phyloP scores from a whole-genome alignment of 768 basidiomycete genomes.

The Tephrocybe sp. region DNA sequence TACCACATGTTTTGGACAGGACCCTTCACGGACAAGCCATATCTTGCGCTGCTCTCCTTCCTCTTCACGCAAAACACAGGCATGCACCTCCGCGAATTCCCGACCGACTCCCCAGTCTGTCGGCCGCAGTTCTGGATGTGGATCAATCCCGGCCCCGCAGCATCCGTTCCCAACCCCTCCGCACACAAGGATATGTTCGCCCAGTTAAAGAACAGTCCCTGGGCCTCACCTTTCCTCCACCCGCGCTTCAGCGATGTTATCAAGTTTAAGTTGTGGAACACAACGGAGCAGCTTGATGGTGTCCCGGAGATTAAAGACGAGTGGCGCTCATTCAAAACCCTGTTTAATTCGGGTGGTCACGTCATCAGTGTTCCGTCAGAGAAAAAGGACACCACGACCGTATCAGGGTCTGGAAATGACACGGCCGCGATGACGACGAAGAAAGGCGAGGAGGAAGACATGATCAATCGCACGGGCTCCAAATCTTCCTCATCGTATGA shows the following conservation, averaged over 20 bases:
- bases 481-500: conserved; percentile 88
- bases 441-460: conserved; percentile 49
- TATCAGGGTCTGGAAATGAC: conserved; percentile 46
- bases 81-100: conserved; percentile 55
- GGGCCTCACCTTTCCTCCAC: conserved; percentile 92
- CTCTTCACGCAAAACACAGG: conserved; percentile 91
- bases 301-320: conserved; percentile 85
- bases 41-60: conserved; percentile 89
- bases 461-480: conserved; percentile 80
- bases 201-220: conserved; percentile 75
- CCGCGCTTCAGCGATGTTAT: conserved; percentile 86
- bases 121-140: conserved; percentile 94
- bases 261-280: conserved; percentile 95
- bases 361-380: conserved; percentile 60
- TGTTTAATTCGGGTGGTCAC: conserved; percentile 88
- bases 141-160: conserved; percentile 94
- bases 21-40: conserved; percentile 95
- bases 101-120: conserved; percentile 53
- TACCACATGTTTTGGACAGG: conserved; percentile 99
- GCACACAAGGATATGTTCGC: conserved; percentile 83
- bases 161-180: conserved; percentile 74
- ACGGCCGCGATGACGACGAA: conserved; percentile 47
- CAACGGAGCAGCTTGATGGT: conserved; percentile 91
- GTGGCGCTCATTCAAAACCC: conserved; percentile 72
- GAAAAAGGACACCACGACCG: conserved; percentile 30